phyloP scores from a whole-genome alignment of 1,139 yeast species.

The Taphrina communis region DNA sequence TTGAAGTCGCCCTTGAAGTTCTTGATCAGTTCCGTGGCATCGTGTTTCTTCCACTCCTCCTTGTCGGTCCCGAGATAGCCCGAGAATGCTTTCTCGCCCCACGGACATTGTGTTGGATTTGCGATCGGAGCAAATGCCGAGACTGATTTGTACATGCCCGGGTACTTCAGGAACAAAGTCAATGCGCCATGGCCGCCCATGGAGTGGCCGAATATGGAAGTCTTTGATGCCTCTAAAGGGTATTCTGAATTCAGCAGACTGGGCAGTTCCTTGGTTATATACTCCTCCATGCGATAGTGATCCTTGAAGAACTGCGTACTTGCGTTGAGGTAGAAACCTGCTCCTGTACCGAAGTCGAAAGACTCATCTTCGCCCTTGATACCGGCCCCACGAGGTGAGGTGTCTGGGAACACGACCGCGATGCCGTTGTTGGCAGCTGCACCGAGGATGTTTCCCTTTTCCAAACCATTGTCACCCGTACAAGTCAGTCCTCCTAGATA shows the following conservation, averaged over 20 bases:
- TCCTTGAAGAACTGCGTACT: constrained; percentile 70
- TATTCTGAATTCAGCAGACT: constrained; percentile 57
- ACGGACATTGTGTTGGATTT: constrained; percentile 75
- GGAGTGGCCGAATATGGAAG: constrained; percentile 68
- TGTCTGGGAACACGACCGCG: constrained; percentile 91
- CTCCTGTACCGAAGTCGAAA: constrained; percentile 93
- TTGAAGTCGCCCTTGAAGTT: constrained; percentile 61
- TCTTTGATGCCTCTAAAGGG: constrained; percentile 62
- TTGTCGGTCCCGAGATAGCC: constrained; percentile 74
- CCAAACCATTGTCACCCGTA: constrained; percentile 91
- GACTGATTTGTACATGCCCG: constrained; percentile 76
- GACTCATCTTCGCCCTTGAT: constrained; percentile 79
- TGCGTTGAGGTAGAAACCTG: constrained; percentile 92
- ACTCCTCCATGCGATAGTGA: constrained; percentile 85
- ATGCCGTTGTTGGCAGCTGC: constrained; percentile 82
- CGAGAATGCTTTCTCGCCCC: constrained; percentile 86
- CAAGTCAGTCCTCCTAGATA: constrained; percentile 92
- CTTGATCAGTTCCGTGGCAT: constrained; percentile 76
- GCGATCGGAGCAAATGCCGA: constrained; percentile 91
- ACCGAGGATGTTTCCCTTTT: constrained; percentile 86
- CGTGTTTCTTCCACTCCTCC: constrained; percentile 71
- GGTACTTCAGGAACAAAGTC: constrained; percentile 73
- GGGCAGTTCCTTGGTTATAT: constrained; percentile 77
- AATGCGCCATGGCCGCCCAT: constrained; percentile 99
- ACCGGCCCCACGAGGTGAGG: constrained; percentile 94